Evolutionary conservation across 192 early-diverging fungal species (phyloP), one percentile per base, ranked within the genome.

Genomic region (Spizellomyces sp.): DNA sequence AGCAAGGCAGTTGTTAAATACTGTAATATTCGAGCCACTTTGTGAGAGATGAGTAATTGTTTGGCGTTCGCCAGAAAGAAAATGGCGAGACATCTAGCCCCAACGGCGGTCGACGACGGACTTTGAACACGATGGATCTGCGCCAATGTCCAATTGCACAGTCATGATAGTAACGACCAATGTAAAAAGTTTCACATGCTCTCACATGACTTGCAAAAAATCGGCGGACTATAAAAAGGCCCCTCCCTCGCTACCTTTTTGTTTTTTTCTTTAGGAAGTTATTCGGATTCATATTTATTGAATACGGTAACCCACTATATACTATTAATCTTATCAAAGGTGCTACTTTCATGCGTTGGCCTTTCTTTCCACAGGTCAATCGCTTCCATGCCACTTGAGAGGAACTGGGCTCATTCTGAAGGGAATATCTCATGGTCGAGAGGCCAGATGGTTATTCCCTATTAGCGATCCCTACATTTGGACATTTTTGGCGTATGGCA

Each of bases 201-300:
- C 27, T 3, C 27, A 12, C 50, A 54, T 19, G 50, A 54, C 50
- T n/a, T n/a, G 17, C 12, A 54, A 54, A 54, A 54, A 19, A n/a
- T 19, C 50, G 50, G 17, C 17, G 50, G 50, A n/a, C 12, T 54
- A 54, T 54, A 54, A 54, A 19, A 12, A 4, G 1, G 1, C 50
- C 2, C 50, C 27, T 36, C 27, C 27, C 27, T 36, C 17, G 50
- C 14, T 12, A 54, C 14, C 50, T n/a, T 54, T 19, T 4, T 19
- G 14, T 12, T 19, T 54, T 54, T 12, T 54, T 54, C 50, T 54
- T 54, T 19, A 54, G 50, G 50, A 61, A 61, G 59, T 61, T 61
- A 61, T 61, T 61, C 59, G 59, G n/a, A 61, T 61, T 61, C 59
- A 61, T 61, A 54, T 61, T 12, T 12, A 61, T 61, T 61, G 59